Evolutionary conservation across 371 early-diverging fungal genomes (phyloP).

Genomic region (Mortierella sp.): DNA sequence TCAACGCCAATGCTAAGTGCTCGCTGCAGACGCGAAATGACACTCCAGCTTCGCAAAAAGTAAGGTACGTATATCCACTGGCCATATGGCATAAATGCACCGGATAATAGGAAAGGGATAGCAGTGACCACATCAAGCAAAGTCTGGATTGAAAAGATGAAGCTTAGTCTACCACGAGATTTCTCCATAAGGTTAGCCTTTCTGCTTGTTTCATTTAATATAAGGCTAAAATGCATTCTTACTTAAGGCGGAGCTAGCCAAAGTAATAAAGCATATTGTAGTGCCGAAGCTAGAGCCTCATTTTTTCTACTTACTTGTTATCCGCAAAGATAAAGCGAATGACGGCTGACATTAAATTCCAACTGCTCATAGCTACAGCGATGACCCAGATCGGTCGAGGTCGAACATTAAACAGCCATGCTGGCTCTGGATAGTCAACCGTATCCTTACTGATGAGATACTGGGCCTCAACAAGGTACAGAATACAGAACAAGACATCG

Average conservation of each 20-base stretch:
- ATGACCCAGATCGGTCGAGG: constrained; percentile 64
- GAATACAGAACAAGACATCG: constrained; percentile 72
- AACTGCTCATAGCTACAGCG: constrained; percentile 43
- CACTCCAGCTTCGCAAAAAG: constrained; percentile 71
- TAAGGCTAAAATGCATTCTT: too few species aligned
- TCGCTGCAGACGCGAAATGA: constrained; percentile 69
- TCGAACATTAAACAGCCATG: constrained; percentile 73
- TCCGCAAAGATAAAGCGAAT: constrained; percentile 60
- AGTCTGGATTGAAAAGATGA: constrained; percentile 63
- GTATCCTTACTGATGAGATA: constrained; percentile 59
- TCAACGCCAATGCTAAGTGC: constrained; percentile 70
- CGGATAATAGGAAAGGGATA: constrained; percentile 65
- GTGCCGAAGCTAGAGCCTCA: too few species aligned
- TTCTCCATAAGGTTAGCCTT: constrained; percentile 2
- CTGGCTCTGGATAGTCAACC: constrained; percentile 54
- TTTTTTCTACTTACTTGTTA: constrained; percentile 52
- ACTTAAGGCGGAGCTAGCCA: constrained; percentile 38
- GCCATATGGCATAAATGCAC: constrained; percentile 62
- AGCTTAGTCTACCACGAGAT: constrained; percentile 19
- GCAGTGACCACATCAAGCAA: constrained; percentile 68
- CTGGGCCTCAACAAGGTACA: constrained; percentile 77
- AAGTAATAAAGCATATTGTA: constrained; percentile 24
- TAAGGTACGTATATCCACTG: constrained; percentile 73
- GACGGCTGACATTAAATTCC: constrained; percentile 34
- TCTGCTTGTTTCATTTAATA: constrained; percentile 1